These are phyloP conservation scores for Metschnikowia arizonensis DNA, from an alignment of 805 yeast genomes.

Conservation along the genomic window DNA sequence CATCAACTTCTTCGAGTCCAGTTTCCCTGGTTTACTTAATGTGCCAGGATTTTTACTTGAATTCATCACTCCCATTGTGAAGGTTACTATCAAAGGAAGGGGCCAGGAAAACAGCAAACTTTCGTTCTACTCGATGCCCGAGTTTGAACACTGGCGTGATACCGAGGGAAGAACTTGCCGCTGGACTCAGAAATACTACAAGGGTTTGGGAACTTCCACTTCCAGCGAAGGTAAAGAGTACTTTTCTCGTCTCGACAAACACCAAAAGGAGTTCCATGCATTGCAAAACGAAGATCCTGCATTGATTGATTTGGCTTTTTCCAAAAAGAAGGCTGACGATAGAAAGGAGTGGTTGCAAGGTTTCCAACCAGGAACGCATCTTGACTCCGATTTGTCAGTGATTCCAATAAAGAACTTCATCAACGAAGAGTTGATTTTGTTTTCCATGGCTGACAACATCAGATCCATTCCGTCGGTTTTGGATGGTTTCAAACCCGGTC, in stretches of 20 bases:
- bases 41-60: slow-evolving; percentile 91
- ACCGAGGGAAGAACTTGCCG: slow-evolving; percentile 67
- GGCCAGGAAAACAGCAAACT: slow-evolving; percentile 47
- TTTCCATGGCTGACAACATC: slow-evolving; percentile 94
- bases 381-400: slow-evolving; percentile 68
- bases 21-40: slow-evolving; percentile 88
- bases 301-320: slow-evolving; percentile 85
- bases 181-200: slow-evolving; percentile 93
- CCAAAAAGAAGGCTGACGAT: slow-evolving; percentile 93
- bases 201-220: slow-evolving; percentile 96
- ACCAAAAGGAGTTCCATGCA: slow-evolving; percentile 79
- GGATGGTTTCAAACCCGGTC: slow-evolving; percentile 97
- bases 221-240: slow-evolving; percentile 82
- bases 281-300: slow-evolving; percentile 73
- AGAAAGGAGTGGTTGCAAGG: slow-evolving; percentile 95
- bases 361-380: slow-evolving; percentile 86
- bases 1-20: slow-evolving; percentile 86
- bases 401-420: slow-evolving; percentile 93
- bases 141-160: slow-evolving; percentile 90
- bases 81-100: slow-evolving; percentile 66
- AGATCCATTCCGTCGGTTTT: slow-evolving; percentile 91
- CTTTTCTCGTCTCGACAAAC: slow-evolving; percentile 78
- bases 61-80: slow-evolving; percentile 94
- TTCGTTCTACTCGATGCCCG: slow-evolving; percentile 92
- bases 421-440: slow-evolving; percentile 89